Percentiles rank a stretch among this genome's conserved stretches.
phyloP scores from a whole-genome alignment of 768 basidiomycete species.

The Inosperma sp. region DNA sequence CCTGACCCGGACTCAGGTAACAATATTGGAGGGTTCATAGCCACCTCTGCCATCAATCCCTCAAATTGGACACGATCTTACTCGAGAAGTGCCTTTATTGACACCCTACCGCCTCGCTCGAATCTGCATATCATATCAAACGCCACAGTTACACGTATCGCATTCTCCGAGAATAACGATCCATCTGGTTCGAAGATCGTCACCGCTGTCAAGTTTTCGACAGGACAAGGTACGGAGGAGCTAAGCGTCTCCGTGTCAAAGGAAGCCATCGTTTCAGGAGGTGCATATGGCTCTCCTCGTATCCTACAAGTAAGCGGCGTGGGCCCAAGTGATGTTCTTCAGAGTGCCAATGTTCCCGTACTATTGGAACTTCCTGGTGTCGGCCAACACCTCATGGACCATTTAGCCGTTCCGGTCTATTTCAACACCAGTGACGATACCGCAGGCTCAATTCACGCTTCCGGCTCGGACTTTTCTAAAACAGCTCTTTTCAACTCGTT shows the following conservation, averaged over 20 bases:
- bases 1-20: conserved; percentile 47
- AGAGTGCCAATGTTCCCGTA: conserved; percentile 41
- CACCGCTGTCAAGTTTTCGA: conserved; percentile 39
- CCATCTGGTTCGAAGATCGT: conserved; percentile 30
- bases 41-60: conserved; percentile 58
- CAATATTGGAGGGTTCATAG: conserved; percentile 50
- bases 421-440: conserved; percentile 25
- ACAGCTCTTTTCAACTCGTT: conserved; percentile 46
- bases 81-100: conserved; percentile 61
- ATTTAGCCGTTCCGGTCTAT: conserved; percentile 28
- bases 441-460: conserved; percentile 25
- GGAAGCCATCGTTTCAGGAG: conserved; percentile 55
- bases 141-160: conserved; percentile 53
- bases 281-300: conserved; percentile 50
- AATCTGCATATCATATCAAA: conserved; percentile 63
- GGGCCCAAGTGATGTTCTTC: conserved; percentile 50
- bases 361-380: conserved; percentile 52
- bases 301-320: conserved; percentile 56
- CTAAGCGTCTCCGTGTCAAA: conserved; percentile 51
- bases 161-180: conserved; percentile 47
- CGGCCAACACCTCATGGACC: conserved; percentile 56
- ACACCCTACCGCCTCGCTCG: conserved; percentile 53
- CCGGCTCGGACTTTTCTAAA: conserved; percentile 28
- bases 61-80: conserved; percentile 66
- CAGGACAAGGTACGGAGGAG: conserved; percentile 24